These are phyloP conservation scores for Monosporascus sp. DNA, from an alignment of 2,329 filamentous ascomycete species.

Conservation along the genomic window DNA sequence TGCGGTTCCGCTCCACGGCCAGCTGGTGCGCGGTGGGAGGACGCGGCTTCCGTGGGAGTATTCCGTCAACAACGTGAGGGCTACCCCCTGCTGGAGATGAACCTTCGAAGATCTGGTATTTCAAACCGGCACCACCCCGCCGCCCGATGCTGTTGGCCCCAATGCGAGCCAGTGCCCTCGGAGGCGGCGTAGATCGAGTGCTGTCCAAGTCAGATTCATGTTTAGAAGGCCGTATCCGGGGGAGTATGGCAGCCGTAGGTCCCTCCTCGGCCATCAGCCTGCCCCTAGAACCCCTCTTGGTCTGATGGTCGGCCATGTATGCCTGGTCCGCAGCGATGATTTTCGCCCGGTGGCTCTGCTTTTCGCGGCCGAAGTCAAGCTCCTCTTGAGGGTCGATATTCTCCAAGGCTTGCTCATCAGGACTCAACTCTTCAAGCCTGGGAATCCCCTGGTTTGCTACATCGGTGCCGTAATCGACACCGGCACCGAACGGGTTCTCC, in stretches of 20 bases:
- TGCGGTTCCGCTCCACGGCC: constrained; percentile 73
- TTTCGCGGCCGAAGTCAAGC: constrained; percentile 35
- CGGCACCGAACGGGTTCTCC: constrained; percentile 82
- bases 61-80: constrained; percentile 45
- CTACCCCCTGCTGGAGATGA: constrained; percentile 54
- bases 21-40: constrained; percentile 78
- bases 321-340: constrained; percentile 73
- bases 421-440: constrained; percentile 56
- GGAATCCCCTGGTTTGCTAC: constrained; percentile 68
- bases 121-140: constrained; percentile 45
- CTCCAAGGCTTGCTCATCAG: constrained; percentile 61
- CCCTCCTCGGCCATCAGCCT: constrained; percentile 44
- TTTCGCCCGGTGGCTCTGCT: constrained; percentile 67
- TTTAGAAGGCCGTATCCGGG: constrained; percentile 58
- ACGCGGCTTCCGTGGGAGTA: constrained; percentile 59
- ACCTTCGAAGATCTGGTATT: constrained; percentile 55
- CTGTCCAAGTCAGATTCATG: constrained; percentile 53
- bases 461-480: constrained; percentile 59
- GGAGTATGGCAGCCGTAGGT: constrained; percentile 51
- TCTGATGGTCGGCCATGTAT: constrained; percentile 57
- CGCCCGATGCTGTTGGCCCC: constrained; percentile 32
- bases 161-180: constrained; percentile 33
- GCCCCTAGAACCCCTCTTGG: constrained; percentile 44
- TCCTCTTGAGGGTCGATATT: constrained; percentile 65
- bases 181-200: constrained; percentile 47